Evolutionary conservation across 2,329 filamentous ascomycete genomes (phyloP).

Genomic region (Cladorrhinum sp.): DNA sequence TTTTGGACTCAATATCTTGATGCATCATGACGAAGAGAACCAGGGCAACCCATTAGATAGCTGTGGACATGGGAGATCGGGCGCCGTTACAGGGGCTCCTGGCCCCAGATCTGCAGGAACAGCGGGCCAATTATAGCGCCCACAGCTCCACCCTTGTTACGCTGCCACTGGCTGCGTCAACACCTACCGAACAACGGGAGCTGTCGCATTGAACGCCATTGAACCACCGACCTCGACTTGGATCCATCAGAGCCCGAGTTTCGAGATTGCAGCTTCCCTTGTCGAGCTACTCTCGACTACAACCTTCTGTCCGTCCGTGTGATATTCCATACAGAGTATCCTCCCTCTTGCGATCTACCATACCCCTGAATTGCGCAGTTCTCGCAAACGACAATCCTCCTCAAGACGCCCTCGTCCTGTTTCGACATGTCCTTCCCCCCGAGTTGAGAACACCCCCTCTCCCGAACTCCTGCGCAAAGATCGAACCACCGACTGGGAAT

Average conservation of each 20-base stretch:
- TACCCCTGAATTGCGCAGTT: not conserved
- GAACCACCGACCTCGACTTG: not conserved
- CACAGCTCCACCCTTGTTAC: constrained; percentile 12
- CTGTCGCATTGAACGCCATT: constrained; percentile 4
- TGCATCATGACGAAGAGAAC: not conserved
- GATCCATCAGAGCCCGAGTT: not conserved
- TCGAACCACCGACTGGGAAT: constrained; percentile 20
- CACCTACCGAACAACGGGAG: not conserved
- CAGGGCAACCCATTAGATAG: too few species aligned
- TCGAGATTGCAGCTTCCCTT: not conserved
- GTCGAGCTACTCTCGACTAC: not conserved
- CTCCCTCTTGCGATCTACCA: not conserved
- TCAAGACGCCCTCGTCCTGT: not conserved
- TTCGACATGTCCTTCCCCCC: constrained; percentile 25
- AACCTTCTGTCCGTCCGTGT: not conserved
- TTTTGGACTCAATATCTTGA: not conserved
- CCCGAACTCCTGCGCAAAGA: constrained; percentile 6
- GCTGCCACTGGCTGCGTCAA: too few species aligned
- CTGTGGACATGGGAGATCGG: not conserved
- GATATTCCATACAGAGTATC: not conserved
- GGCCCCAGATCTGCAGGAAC: constrained; percentile 1
- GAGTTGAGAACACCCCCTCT: constrained; percentile 3
- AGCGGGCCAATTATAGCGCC: constrained; percentile 16
- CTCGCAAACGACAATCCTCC: not conserved
- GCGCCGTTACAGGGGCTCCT: constrained; percentile 1